Conservation (phyloP, 257 asterid genomes). For the Solanum chiquidenum region DNA sequence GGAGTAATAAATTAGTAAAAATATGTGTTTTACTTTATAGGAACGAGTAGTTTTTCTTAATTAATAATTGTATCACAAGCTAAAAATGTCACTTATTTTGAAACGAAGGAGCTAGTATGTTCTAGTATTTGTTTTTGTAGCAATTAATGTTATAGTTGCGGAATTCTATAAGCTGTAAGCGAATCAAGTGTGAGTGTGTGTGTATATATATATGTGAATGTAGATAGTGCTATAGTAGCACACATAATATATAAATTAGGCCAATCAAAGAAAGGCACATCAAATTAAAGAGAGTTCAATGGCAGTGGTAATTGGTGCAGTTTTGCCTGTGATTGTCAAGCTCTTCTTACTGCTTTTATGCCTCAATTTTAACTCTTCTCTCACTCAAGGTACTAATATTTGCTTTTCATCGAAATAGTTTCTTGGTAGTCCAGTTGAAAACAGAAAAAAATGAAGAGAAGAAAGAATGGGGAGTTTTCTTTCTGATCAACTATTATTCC, state of each 20-base stretch:
- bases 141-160: background rate
- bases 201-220: background rate
- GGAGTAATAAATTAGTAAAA: background rate
- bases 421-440: background rate
- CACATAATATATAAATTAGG: background rate
- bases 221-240: background rate
- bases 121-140: background rate
- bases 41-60: no score
- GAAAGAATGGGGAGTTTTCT: background rate
- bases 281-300: background rate
- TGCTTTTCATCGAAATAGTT: background rate
- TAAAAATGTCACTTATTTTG: background rate
- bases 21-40: background rate
- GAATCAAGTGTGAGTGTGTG: background rate
- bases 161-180: background rate
- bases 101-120: background rate
- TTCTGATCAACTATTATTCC: background rate
- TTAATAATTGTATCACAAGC: background rate
- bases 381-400: background rate
- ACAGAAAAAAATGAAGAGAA: background rate
- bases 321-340: background rate
- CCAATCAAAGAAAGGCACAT: background rate
- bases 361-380: background rate
- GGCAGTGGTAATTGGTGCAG: background rate
- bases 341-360: background rate